Evolutionary conservation across 257 asterid species (phyloP).

Genomic region (Jasminum sambac): DNA sequence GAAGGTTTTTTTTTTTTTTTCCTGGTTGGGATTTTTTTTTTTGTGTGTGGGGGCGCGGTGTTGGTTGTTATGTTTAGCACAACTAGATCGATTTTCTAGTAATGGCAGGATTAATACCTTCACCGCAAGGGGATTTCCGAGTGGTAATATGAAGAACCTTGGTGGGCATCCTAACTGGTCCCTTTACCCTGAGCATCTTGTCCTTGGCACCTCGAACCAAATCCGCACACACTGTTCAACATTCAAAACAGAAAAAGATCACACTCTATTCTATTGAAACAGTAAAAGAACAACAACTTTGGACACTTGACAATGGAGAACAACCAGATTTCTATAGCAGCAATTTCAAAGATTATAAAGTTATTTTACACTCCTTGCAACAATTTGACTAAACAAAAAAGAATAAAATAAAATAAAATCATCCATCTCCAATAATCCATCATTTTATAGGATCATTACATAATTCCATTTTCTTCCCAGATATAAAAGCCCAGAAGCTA

Average conservation of each 20-base stretch:
- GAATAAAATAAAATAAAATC: not conserved
- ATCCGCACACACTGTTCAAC: slow-evolving; percentile 21
- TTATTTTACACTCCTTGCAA: not conserved
- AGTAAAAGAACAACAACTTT: not conserved
- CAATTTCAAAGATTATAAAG: no score
- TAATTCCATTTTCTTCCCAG: not conserved
- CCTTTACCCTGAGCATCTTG: slow-evolving; percentile 25
- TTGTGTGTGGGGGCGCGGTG: no score
- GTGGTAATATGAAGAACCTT: slow-evolving; percentile 27
- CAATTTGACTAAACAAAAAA: not conserved
- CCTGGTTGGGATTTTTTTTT: no score
- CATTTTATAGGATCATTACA: not conserved
- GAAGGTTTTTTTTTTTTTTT: no score
- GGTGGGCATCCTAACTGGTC: slow-evolving; percentile 29
- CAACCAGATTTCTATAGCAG: not conserved
- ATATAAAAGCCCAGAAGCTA: no score
- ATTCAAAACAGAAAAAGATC: not conserved
- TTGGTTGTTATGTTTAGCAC: no score
- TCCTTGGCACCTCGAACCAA: slow-evolving; percentile 23
- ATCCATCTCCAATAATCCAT: not conserved
- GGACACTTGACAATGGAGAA: not conserved
- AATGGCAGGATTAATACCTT: slow-evolving; percentile 1
- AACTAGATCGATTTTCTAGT: not conserved
- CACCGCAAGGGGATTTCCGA: slow-evolving; percentile 20
- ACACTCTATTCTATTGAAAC: not conserved